Evolutionary conservation across 768 basidiomycete genomes (phyloP).

Genomic region (Serendipita sp.): DNA sequence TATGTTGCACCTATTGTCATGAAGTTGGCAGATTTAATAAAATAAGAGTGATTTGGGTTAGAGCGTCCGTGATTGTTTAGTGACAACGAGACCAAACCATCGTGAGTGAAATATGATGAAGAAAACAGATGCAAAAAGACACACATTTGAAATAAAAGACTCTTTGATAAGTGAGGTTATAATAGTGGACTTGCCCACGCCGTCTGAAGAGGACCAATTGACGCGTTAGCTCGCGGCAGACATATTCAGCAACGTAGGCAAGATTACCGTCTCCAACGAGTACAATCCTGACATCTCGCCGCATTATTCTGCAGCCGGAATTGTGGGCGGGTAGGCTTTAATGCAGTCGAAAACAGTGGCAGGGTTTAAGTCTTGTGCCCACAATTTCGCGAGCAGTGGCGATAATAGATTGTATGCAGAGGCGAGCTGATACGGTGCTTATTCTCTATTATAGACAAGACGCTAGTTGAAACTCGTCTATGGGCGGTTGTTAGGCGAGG

Average conservation of each 20-base stretch:
- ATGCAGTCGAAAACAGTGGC: too few species aligned
- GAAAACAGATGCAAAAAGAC: slow-evolving; percentile 12
- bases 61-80: too few species aligned
- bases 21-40: background rate
- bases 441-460: too few species aligned
- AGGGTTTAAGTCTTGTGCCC: too few species aligned
- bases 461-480: too few species aligned
- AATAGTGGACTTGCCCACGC: slow-evolving; percentile 95
- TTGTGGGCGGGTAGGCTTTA: background rate
- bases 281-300: slow-evolving; percentile 85
- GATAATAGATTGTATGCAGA: too few species aligned
- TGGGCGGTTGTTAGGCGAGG: too few species aligned
- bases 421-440: too few species aligned
- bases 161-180: slow-evolving; percentile 95
- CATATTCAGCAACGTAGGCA: slow-evolving; percentile 5
- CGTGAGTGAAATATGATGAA: background rate
- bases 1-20: slow-evolving; percentile 67
- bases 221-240: slow-evolving; percentile 7
- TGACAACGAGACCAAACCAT: background rate
- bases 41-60: background rate
- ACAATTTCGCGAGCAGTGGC: too few species aligned
- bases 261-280: slow-evolving; percentile 81
- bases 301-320: slow-evolving; percentile 29
- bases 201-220: slow-evolving; percentile 38
- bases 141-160: slow-evolving; percentile 76